Conservation (phyloP, 805 yeast species). For the Sungouiella thailandica region DNA sequence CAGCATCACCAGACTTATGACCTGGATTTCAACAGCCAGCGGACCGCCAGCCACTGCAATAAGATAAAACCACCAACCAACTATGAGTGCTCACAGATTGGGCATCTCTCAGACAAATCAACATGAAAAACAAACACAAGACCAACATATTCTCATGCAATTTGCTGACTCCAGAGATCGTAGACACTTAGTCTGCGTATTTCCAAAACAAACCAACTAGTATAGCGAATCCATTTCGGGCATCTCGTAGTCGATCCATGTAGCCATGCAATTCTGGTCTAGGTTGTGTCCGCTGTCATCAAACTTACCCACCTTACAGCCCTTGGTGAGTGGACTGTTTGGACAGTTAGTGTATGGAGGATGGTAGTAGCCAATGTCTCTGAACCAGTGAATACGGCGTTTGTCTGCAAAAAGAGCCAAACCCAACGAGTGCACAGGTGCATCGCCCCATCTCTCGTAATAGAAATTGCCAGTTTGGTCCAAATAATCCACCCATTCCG, state of each 20-base stretch:
- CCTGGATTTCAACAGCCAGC: too few species aligned
- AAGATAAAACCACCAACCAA: too few species aligned
- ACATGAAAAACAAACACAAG: too few species aligned
- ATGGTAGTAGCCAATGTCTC: slow-evolving; percentile 77
- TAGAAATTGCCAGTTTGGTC: slow-evolving; percentile 77
- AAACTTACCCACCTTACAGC: slow-evolving; percentile 54
- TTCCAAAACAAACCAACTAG: too few species aligned
- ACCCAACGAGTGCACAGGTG: slow-evolving; percentile 82
- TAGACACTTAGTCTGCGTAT: too few species aligned
- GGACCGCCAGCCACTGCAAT: too few species aligned
- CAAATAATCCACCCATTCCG: slow-evolving; percentile 54
- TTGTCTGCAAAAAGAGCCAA: slow-evolving; percentile 67
- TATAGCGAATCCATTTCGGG: slow-evolving; percentile 13
- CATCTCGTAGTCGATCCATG: slow-evolving; percentile 52
- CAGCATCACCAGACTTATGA: too few species aligned
- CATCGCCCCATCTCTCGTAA: slow-evolving; percentile 93
- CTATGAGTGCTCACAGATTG: too few species aligned
- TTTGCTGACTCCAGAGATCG: too few species aligned
- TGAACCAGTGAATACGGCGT: slow-evolving; percentile 73
- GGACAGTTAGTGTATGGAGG: slow-evolving; percentile 78
- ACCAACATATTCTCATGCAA: too few species aligned
- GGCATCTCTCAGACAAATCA: too few species aligned
- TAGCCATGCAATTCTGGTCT: slow-evolving; percentile 72
- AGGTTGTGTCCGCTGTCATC: slow-evolving; percentile 44
- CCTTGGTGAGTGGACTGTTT: slow-evolving; percentile 35